Conservation (phyloP, 768 basidiomycete genomes). For the Lepiota subincarnata region DNA sequence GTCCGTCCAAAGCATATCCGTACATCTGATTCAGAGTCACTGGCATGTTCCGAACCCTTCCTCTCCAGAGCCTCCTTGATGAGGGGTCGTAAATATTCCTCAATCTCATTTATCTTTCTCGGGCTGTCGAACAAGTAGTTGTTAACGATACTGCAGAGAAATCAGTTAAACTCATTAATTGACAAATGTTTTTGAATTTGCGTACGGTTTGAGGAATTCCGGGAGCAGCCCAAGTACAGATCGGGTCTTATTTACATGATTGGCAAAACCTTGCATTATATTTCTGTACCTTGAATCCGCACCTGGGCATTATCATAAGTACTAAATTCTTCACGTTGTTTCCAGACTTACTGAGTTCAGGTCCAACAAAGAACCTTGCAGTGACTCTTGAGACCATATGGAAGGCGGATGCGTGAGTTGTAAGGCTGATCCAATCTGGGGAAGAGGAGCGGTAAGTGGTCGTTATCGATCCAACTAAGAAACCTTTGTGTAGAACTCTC, state of each 20-base stretch:
- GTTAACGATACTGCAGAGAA: not conserved
- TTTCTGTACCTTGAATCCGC: slow-evolving; percentile 34
- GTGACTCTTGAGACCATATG: slow-evolving; percentile 19
- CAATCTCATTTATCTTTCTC: not conserved
- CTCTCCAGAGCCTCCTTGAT: slow-evolving; percentile 8
- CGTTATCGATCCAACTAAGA: too few relatives aligned
- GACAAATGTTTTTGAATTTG: not conserved
- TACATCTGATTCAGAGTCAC: not conserved
- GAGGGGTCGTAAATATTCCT: slow-evolving; percentile 5
- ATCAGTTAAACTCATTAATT: too few relatives aligned
- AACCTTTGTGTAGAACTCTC: not conserved
- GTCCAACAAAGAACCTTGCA: slow-evolving; percentile 24
- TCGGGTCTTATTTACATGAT: slow-evolving; percentile 26
- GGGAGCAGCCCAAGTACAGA: slow-evolving; percentile 36
- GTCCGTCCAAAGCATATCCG: too few relatives aligned
- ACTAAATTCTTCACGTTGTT: not conserved
- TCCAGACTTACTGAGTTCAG: slow-evolving; percentile 20
- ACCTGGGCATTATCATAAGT: slow-evolving; percentile 24
- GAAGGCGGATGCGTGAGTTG: not conserved
- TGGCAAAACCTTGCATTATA: slow-evolving; percentile 29
- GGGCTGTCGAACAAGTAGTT: not conserved
- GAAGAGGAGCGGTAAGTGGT: not conserved
- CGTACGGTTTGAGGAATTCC: slow-evolving; percentile 37
- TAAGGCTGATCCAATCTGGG: slow-evolving; percentile 6
- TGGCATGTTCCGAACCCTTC: not conserved